phyloP scores from a whole-genome alignment of 352 stramenopile species.

The Pythium plurisporium region DNA sequence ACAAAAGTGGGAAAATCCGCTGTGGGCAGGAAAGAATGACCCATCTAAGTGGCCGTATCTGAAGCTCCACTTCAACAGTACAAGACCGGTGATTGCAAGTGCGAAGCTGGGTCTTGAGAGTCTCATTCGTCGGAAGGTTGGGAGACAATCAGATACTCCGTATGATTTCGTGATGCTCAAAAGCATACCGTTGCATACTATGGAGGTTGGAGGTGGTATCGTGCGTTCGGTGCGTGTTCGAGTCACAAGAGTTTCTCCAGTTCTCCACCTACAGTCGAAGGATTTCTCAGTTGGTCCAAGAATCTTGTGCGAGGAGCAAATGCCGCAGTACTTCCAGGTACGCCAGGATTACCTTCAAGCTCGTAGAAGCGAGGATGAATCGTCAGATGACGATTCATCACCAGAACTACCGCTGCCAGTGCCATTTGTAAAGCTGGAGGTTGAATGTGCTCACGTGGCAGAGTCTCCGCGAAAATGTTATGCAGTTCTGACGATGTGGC shows the following conservation, averaged over 20 bases:
- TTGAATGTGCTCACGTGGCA: conserved; percentile 52
- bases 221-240: conserved; percentile 52
- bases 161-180: conserved; percentile 51
- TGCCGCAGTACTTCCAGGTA: conserved; percentile 43
- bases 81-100: conserved; percentile 38
- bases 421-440: conserved; percentile 66
- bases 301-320: conserved; percentile 62
- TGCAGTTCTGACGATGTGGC: conserved; percentile 62
- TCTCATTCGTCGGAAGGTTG: conserved; percentile 19
- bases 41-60: conserved; percentile 51
- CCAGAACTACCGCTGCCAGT: conserved; percentile 30
- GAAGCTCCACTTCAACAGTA: conserved; percentile 66
- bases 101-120: conserved; percentile 46
- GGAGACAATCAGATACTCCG: not conserved
- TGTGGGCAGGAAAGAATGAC: conserved; percentile 44
- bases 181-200: conserved; percentile 51
- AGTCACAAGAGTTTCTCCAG: conserved; percentile 45
- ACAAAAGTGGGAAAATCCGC: conserved; percentile 35
- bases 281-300: conserved; percentile 54
- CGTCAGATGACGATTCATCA: not conserved
- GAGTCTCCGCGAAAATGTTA: conserved; percentile 5
- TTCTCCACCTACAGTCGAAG: conserved; percentile 66
- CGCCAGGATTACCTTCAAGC: conserved; percentile 17
- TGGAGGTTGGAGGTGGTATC: conserved; percentile 60
- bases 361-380: not conserved